A percentile compares a stretch with the other conserved stretches of the same genome.
Conservation (phyloP, 306 rosid species). For the Sicyos edulis region DNA sequence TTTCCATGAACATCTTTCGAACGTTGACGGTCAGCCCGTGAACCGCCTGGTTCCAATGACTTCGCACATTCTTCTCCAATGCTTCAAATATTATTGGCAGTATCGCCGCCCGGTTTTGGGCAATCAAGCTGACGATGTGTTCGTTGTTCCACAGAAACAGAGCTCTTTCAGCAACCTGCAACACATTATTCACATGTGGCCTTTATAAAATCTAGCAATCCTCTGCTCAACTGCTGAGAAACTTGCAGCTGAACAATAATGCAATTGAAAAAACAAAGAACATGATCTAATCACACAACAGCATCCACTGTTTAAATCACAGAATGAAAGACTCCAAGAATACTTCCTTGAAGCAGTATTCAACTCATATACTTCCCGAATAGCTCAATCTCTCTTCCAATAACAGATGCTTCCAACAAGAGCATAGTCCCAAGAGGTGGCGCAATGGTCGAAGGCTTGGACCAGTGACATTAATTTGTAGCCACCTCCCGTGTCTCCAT, state of each 20-base stretch:
- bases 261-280: background rate
- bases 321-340: background rate
- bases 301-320: too few species aligned
- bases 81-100: conserved; percentile 74
- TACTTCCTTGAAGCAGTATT: background rate
- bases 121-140: conserved; percentile 83
- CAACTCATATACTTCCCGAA: too few species aligned
- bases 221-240: background rate
- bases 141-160: conserved; percentile 95
- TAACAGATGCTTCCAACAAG: background rate
- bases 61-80: conserved; percentile 63
- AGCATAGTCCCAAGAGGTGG: too few species aligned
- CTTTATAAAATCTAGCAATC: background rate
- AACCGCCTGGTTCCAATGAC: conserved; percentile 95
- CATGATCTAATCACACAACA: background rate
- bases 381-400: background rate
- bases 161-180: conserved; percentile 96
- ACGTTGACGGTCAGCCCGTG: conserved; percentile 80
- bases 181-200: background rate
- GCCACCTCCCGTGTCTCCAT: too few species aligned
- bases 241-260: background rate
- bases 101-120: conserved; percentile 69
- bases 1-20: conserved; percentile 84
- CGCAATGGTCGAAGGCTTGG: too few species aligned
- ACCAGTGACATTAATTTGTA: too few species aligned